Evolutionary conservation across 2,329 filamentous ascomycete species (phyloP).

Genomic region (Aspergillus carbonarius): DNA sequence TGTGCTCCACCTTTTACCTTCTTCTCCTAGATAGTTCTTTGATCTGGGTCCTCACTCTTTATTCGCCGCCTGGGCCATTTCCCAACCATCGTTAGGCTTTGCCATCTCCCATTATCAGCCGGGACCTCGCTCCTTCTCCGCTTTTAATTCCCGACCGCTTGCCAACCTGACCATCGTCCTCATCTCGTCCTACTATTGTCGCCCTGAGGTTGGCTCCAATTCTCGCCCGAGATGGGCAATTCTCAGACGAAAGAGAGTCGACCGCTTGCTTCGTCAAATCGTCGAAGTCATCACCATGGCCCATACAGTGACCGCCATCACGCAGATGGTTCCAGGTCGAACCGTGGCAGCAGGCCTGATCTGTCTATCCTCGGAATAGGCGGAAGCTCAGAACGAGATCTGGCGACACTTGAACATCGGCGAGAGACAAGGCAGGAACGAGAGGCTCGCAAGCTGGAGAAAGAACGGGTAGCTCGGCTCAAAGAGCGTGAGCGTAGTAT

Average conservation of each 20-base stretch:
- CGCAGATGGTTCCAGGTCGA: slow-evolving; percentile 46
- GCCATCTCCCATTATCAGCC: slow-evolving; percentile 10
- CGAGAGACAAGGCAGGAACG: slow-evolving; percentile 89
- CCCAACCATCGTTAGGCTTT: not conserved
- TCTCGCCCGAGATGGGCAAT: slow-evolving; percentile 42
- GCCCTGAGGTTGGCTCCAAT: slow-evolving; percentile 7
- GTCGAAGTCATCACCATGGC: slow-evolving; percentile 33
- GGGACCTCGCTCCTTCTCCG: slow-evolving; percentile 16
- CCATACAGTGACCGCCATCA: slow-evolving; percentile 31
- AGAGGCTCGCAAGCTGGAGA: slow-evolving; percentile 80
- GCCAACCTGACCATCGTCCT: slow-evolving; percentile 8
- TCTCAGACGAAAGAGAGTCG: slow-evolving; percentile 49
- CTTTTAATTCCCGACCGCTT: slow-evolving; percentile 20
- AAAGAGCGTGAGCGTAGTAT: slow-evolving; percentile 90
- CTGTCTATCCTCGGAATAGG: slow-evolving; percentile 60
- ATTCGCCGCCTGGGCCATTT: slow-evolving; percentile 1
- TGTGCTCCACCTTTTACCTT: slow-evolving; percentile 8
- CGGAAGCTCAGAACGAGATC: slow-evolving; percentile 50
- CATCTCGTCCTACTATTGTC: not conserved
- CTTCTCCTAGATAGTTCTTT: slow-evolving; percentile 3
- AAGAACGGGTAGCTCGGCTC: slow-evolving; percentile 69
- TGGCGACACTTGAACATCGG: slow-evolving; percentile 57
- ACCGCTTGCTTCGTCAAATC: slow-evolving; percentile 26
- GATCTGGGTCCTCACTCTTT: not conserved
- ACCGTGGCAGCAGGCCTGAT: slow-evolving; percentile 57